These are phyloP conservation scores for Paraphoma chrysanthemicola DNA, from an alignment of 2,329 filamentous ascomycete species.

Conservation along the genomic window DNA sequence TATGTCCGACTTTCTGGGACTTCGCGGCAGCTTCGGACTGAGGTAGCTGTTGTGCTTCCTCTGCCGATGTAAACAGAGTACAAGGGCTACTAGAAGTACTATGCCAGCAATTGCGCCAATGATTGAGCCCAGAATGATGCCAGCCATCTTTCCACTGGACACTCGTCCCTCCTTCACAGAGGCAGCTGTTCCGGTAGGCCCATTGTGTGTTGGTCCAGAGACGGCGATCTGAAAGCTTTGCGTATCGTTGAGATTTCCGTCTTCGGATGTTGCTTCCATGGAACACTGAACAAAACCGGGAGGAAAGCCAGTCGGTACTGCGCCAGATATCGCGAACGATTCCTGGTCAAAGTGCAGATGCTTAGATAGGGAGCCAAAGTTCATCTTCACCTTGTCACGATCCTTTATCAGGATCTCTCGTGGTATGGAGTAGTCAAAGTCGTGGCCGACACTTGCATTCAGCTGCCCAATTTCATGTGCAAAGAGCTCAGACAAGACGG, in stretches of 20 bases:
- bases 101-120: conserved; percentile 40
- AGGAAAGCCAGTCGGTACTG: conserved; percentile 52
- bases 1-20: conserved; percentile 46
- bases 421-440: conserved; percentile 58
- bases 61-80: conserved; percentile 27
- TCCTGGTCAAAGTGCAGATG: conserved; percentile 60
- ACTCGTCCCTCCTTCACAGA: neutral
- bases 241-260: conserved; percentile 43
- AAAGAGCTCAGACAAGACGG: conserved; percentile 53
- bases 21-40: conserved; percentile 25
- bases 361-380: conserved; percentile 51
- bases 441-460: conserved; percentile 57
- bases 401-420: conserved; percentile 50
- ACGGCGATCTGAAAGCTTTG: conserved; percentile 54
- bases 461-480: conserved; percentile 52
- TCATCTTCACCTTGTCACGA: conserved; percentile 52
- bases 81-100: conserved; percentile 32
- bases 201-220: conserved; percentile 14
- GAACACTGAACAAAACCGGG: conserved; percentile 51
- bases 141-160: conserved; percentile 17
- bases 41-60: conserved; percentile 30
- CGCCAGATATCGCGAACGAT: conserved; percentile 56
- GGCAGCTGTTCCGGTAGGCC: conserved; percentile 10
- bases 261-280: conserved; percentile 50
- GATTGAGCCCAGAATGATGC: conserved; percentile 37